Base-by-base conservation (phyloP, 2,329 filamentous ascomycete species). In the Thielaviopsis punctulata region DNA sequence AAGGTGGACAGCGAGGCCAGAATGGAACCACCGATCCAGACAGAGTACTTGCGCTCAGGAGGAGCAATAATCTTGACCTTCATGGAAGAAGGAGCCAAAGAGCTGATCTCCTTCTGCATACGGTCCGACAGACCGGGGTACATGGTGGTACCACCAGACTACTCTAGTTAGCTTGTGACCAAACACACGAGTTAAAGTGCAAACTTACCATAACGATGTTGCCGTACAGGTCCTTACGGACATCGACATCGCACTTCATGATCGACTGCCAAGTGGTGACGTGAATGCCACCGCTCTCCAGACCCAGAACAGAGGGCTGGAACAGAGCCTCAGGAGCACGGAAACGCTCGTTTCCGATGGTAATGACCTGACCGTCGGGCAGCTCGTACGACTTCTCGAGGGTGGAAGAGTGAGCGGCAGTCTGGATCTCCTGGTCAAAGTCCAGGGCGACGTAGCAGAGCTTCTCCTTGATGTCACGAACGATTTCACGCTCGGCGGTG, bases 41-140 rank as follows among this genome's bases (percentile, higher is more conserved):
- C 92, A 60, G 92, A 96, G 87, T 98, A 98, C 82, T 98, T 98
- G 76, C 92, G 87, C 86, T 98, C 92, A 63, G 92, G 92, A 64
- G 92, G 92, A 76, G 92, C 92, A 70, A 98, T 96, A 76, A 98
- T 96, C 86, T 96, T 96, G 82, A 98, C 90, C 87, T 96, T 96
- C 92, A 98, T 96, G 68, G 89, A 95, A 61, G 92, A 96, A 68
- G 92, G 92, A 69, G 92, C 92, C 75, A 98, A 86, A 69, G 89
- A 85, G 71, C 89, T 96, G 72, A 98, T 96, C 80, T 98, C 92
- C 87, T 98, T 96, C 77, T 98, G 92, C 92, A 98, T 96, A 82
- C 92, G 92, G 80, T 98, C 92, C 72, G 89, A 94, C 74, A 98
- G 94, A 88, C 92, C 92, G 65, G 92, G 92, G 80, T 96, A 98